Base-by-base conservation (phyloP, 441 rosid genomes). In the Aquilaria agallochum region DNA sequence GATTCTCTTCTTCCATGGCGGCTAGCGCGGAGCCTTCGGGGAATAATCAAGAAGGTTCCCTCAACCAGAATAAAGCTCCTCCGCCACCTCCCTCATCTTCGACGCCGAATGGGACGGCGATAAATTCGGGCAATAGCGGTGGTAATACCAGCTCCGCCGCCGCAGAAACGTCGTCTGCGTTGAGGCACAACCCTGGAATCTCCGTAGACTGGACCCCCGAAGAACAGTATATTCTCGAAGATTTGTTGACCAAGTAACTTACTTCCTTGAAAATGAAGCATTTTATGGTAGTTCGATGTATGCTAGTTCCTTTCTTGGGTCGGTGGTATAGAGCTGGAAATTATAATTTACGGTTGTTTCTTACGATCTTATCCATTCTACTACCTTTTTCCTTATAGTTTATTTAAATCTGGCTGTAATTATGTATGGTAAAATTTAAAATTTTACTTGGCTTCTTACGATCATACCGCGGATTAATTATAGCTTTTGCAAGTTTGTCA, bases 171-270 rank as follows among this genome's bases (percentile, higher is more conserved):
- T 67, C 75, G 8, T 67, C 82, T 5, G 85, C 88, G 32, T 74
- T 88, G 74, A 72, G 78, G 70, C 96, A 88, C 80, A 69, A 76
- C 60, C 73, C 92, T 20, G 90, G 90, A 66, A 79, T 88, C 72
- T 74, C 84, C 64, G 58, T 65, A 12, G 90, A 86, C 40, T 88
- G 96, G 96, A 84, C 77, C 60, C 55, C 76, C 10, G 90, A 88
- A 2, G 96, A 88, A 59, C 90, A 88, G 72, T 80, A 85, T 9
- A 62, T 78, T 40, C 80, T 88, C 58, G 92, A 88, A 51, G 90
- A 88, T 62, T 84, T 86, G 64, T 84, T 84, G 12, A 6, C 70
- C 40, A 82, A 82, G 96, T 86, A 67, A 54, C 56, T 55, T 1
- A 48, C 31, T 62, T 30, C 52, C 13, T 9, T 4, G 6, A 36